These are phyloP conservation scores for Rubia yunnanensis DNA, from an alignment of 257 asterid genomes.

Conservation along the genomic window DNA sequence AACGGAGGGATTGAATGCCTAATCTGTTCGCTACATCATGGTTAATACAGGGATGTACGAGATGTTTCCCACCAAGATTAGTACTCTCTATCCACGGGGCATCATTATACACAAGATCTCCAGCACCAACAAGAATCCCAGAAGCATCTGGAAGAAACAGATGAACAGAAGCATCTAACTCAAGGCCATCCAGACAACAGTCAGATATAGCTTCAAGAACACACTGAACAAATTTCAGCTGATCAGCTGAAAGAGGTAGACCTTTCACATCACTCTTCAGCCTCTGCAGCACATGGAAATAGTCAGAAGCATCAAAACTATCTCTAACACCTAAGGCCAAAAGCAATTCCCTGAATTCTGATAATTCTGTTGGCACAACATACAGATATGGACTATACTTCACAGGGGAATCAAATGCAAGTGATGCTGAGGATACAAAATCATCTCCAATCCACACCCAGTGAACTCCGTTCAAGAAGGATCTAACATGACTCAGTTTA, in stretches of 20 bases:
- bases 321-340: slow-evolving; percentile 77
- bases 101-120: slow-evolving; percentile 80
- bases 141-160: slow-evolving; percentile 76
- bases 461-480: slow-evolving; percentile 47
- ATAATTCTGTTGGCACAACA: slow-evolving; percentile 90
- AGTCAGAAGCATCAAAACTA: slow-evolving; percentile 68
- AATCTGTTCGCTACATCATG: slow-evolving; percentile 65
- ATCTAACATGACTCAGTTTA: slow-evolving; percentile 38
- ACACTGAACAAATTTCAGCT: slow-evolving; percentile 70
- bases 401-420: slow-evolving; percentile 95
- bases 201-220: slow-evolving; percentile 82
- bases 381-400: slow-evolving; percentile 87
- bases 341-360: slow-evolving; percentile 73
- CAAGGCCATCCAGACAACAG: slow-evolving; percentile 39
- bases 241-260: slow-evolving; percentile 57
- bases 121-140: slow-evolving; percentile 66
- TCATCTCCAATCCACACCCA: slow-evolving; percentile 99
- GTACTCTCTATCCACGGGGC: slow-evolving; percentile 89
- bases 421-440: slow-evolving; percentile 67
- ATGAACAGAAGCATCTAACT: slow-evolving; percentile 30
- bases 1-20: slow-evolving; percentile 85
- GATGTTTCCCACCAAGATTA: slow-evolving; percentile 58
- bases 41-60: slow-evolving; percentile 72
- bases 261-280: slow-evolving; percentile 62
- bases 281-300: slow-evolving; percentile 52